Evolutionary conservation across 2,329 filamentous ascomycete genomes (phyloP).

Genomic region (Periglandula ipomoeae): DNA sequence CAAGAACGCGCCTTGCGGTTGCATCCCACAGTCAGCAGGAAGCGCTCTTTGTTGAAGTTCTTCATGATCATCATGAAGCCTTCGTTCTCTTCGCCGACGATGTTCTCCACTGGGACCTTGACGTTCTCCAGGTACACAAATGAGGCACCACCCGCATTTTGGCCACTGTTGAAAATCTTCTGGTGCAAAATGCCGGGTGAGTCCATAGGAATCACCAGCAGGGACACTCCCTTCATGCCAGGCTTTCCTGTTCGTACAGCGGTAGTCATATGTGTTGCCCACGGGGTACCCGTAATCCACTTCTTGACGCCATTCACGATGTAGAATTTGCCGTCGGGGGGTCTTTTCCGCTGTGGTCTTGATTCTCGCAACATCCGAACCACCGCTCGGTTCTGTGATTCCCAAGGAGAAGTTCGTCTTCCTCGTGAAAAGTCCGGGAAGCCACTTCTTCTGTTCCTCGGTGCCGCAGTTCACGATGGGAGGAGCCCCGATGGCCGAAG

Average conservation of each 20-base stretch:
- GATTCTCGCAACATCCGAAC: slow-evolving; percentile 56
- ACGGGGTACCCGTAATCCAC: slow-evolving; percentile 56
- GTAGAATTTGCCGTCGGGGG: slow-evolving; percentile 39
- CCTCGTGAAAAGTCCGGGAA: slow-evolving; percentile 49
- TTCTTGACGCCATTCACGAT: slow-evolving; percentile 60
- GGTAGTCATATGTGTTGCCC: slow-evolving; percentile 52
- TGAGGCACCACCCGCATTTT: slow-evolving; percentile 53
- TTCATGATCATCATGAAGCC: slow-evolving; percentile 50
- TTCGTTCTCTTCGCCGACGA: slow-evolving; percentile 41
- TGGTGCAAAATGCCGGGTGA: slow-evolving; percentile 38
- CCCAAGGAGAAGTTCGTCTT: slow-evolving; percentile 54
- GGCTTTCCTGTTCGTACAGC: slow-evolving; percentile 50
- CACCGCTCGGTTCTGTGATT: slow-evolving; percentile 53
- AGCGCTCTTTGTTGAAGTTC: slow-evolving; percentile 50
- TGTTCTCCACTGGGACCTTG: slow-evolving; percentile 32
- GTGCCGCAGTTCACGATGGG: slow-evolving; percentile 56
- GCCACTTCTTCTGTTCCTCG: slow-evolving; percentile 38
- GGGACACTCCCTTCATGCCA: slow-evolving; percentile 44
- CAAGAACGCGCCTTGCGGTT: slow-evolving; percentile 50
- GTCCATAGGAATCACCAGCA: slow-evolving; percentile 46
- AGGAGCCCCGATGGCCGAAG: slow-evolving; percentile 52
- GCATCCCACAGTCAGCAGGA: slow-evolving; percentile 45
- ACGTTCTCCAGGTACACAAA: slow-evolving; percentile 49
- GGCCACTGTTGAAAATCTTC: slow-evolving; percentile 54
- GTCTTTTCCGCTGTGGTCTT: slow-evolving; percentile 45